Conservation (phyloP, 768 basidiomycete genomes). For the Amanita exitialis region DNA sequence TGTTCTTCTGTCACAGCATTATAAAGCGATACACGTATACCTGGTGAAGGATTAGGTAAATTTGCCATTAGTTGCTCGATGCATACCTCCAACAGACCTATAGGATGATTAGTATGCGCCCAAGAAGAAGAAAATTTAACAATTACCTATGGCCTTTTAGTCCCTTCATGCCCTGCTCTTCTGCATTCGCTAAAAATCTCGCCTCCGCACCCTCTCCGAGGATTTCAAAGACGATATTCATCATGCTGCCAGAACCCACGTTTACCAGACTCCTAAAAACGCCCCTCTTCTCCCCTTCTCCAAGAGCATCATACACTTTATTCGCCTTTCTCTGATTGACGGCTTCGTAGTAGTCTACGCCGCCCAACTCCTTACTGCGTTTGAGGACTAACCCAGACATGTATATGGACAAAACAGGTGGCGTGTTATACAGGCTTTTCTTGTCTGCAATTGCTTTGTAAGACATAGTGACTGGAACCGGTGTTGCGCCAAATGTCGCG, state of each 20-base stretch:
- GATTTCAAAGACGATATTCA: constrained; percentile 89
- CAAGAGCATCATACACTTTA: constrained; percentile 65
- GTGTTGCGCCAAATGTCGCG: constrained; percentile 55
- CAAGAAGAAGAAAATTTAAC: background rate
- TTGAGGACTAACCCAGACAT: constrained; percentile 79
- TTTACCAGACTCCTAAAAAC: constrained; percentile 65
- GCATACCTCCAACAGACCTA: constrained; percentile 12
- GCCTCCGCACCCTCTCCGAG: constrained; percentile 63
- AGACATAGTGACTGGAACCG: constrained; percentile 69
- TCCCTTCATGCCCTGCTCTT: constrained; percentile 69
- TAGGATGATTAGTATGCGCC: background rate
- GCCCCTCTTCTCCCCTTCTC: constrained; percentile 61
- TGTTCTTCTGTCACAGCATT: constrained; percentile 79
- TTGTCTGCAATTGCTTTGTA: constrained; percentile 78
- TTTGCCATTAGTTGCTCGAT: constrained; percentile 16
- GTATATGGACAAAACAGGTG: constrained; percentile 86
- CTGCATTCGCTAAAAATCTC: constrained; percentile 74
- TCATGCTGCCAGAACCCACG: constrained; percentile 77
- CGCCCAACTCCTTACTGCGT: constrained; percentile 55
- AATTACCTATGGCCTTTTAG: constrained; percentile 89
- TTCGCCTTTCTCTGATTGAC: constrained; percentile 65
- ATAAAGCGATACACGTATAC: constrained; percentile 80
- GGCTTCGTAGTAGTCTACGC: constrained; percentile 53
- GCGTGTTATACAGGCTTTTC: constrained; percentile 85
- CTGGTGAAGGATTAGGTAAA: constrained; percentile 20